Conservation (phyloP, 2,329 filamentous ascomycete genomes). For the Aspergillus quadricinctus region DNA sequence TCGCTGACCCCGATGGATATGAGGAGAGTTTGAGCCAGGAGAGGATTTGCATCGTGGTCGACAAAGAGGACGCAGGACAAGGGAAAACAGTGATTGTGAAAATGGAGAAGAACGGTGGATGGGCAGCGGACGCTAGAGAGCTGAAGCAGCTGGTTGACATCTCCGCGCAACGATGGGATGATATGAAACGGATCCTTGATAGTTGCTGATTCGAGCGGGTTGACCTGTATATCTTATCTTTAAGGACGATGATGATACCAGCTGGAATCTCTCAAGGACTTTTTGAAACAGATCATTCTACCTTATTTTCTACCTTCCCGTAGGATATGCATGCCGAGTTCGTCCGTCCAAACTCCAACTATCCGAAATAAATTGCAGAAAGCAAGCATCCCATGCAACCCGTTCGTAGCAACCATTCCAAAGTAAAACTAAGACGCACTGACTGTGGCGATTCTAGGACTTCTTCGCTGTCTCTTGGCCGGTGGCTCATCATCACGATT, state of each 20-base stretch:
- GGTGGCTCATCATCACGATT: slow-evolving; percentile 28
- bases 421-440: not conserved
- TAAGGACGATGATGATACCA: slow-evolving; percentile 25
- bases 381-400: not conserved
- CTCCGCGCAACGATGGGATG: slow-evolving; percentile 62
- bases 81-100: slow-evolving; percentile 55
- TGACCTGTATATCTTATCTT: slow-evolving; percentile 8
- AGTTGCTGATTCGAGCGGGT: slow-evolving; percentile 21
- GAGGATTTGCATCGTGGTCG: slow-evolving; percentile 76
- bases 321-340: not conserved
- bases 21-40: slow-evolving; percentile 85
- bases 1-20: slow-evolving; percentile 83
- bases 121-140: slow-evolving; percentile 60
- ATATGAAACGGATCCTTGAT: slow-evolving; percentile 46
- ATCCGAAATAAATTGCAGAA: not conserved
- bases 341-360: not conserved
- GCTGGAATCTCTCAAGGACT: not conserved
- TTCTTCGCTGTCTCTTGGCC: slow-evolving; percentile 31
- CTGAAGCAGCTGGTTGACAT: slow-evolving; percentile 57
- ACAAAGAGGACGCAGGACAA: slow-evolving; percentile 46
- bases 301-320: not conserved
- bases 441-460: slow-evolving; percentile 16
- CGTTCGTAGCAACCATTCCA: not conserved
- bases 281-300: not conserved
- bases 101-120: slow-evolving; percentile 81